phyloP scores from a whole-genome alignment of 2,329 filamentous ascomycete genomes.

The Arthrobotrys megalospora region DNA sequence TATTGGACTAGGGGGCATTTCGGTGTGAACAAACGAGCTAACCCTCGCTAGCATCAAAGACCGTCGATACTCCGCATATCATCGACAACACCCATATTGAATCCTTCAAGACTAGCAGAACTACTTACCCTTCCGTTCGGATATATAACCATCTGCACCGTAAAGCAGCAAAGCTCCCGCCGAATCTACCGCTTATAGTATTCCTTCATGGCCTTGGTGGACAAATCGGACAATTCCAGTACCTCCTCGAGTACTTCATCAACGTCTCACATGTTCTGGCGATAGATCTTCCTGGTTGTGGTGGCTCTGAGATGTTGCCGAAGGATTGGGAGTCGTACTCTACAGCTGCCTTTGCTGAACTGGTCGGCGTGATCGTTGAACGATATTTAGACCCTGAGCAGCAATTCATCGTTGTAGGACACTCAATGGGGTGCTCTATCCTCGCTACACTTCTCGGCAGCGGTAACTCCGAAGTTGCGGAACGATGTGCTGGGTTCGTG shows the following conservation, averaged over 20 bases:
- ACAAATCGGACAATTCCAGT: conserved; percentile 87
- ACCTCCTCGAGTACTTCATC: conserved; percentile 83
- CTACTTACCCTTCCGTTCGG: conserved; percentile 82
- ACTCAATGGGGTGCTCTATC: conserved; percentile 90
- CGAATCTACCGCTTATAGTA: conserved; percentile 85
- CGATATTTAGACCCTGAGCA: conserved; percentile 77
- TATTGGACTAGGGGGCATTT: neutral
- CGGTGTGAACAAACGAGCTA: conserved; percentile 10
- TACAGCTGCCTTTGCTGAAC: conserved; percentile 79
- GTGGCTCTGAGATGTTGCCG: conserved; percentile 81
- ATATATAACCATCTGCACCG: conserved; percentile 87
- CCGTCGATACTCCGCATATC: conserved; percentile 57
- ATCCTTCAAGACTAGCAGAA: conserved; percentile 79
- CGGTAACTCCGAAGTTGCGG: conserved; percentile 32
- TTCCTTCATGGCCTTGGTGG: conserved; percentile 96
- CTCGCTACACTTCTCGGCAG: conserved; percentile 72
- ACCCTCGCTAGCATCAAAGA: conserved; percentile 46
- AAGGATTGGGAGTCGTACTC: conserved; percentile 83
- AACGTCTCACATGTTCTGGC: conserved; percentile 88
- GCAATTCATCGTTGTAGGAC: conserved; percentile 83
- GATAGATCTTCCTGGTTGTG: conserved; percentile 92
- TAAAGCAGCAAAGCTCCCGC: conserved; percentile 84
- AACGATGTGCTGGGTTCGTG: conserved; percentile 75
- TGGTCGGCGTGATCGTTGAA: conserved; percentile 82
- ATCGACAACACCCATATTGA: conserved; percentile 54